These are phyloP conservation scores for Ophiostoma sp. DNA, from an alignment of 2,329 filamentous ascomycete species.

Conservation along the genomic window DNA sequence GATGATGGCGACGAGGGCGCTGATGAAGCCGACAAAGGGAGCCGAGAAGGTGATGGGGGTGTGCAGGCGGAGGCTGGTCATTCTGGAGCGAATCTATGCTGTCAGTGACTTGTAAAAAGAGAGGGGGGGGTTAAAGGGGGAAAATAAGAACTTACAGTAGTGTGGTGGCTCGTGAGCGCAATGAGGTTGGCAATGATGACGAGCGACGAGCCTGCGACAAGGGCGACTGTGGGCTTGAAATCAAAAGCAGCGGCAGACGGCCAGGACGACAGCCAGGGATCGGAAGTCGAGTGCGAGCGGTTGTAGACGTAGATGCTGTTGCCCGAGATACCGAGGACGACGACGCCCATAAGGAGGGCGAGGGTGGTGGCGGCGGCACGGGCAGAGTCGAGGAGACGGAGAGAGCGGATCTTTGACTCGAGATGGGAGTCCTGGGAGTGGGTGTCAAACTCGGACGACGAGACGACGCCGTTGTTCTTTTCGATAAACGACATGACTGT, in stretches of 20 bases:
- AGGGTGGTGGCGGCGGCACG: slow-evolving; percentile 47
- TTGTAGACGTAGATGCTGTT: slow-evolving; percentile 53
- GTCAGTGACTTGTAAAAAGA: slow-evolving; percentile 26
- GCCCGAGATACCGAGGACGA: slow-evolving; percentile 50
- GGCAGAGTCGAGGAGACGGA: slow-evolving; percentile 41
- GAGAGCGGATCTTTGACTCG: slow-evolving; percentile 37
- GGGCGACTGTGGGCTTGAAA: slow-evolving; percentile 50
- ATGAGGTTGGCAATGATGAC: slow-evolving; percentile 45
- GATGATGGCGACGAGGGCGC: slow-evolving; percentile 48
- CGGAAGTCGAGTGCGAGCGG: slow-evolving; percentile 44
- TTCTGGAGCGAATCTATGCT: slow-evolving; percentile 36
- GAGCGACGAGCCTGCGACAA: slow-evolving; percentile 49
- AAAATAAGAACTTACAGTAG: slow-evolving; percentile 38
- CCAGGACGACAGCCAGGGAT: slow-evolving; percentile 48
- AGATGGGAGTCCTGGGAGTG: slow-evolving; percentile 40
- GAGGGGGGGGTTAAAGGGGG: neutral
- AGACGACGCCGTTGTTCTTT: slow-evolving; percentile 24
- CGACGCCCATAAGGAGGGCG: slow-evolving; percentile 47
- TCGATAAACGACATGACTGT: slow-evolving; percentile 21
- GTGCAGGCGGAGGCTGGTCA: slow-evolving; percentile 36
- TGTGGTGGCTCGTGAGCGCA: slow-evolving; percentile 47
- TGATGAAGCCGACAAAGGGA: slow-evolving; percentile 42
- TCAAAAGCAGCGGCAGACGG: slow-evolving; percentile 48
- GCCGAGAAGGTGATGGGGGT: slow-evolving; percentile 38
- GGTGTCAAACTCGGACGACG: slow-evolving; percentile 47